Conservation (phyloP, 176 grass and related monocot species). For the Eleusine coracana region DNA sequence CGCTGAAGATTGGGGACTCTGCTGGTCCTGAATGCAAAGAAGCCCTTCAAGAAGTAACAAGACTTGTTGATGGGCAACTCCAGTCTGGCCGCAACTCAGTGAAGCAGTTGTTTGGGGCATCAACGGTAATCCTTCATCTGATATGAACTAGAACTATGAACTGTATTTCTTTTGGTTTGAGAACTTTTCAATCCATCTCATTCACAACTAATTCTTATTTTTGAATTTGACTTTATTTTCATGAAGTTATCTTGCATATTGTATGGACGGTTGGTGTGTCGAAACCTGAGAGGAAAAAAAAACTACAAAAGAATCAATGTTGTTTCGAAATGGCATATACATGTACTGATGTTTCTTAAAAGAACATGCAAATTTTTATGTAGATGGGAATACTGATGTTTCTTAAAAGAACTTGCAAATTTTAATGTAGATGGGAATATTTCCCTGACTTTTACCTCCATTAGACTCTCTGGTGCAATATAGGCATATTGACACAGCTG, state of each 20-base stretch:
- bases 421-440: conserved; percentile 14
- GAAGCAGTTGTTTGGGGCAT: conserved; percentile 79
- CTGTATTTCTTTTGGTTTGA: conserved; percentile 35
- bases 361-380: conserved; percentile 1
- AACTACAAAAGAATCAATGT: neutral
- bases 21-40: conserved; percentile 95
- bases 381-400: conserved; percentile 7
- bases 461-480: neutral
- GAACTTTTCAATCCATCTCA: neutral
- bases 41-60: conserved; percentile 86
- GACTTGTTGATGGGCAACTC: conserved; percentile 72
- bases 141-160: conserved; percentile 25
- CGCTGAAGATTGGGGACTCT: conserved; percentile 76
- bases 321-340: conserved; percentile 11
- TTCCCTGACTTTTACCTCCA: conserved; percentile 4
- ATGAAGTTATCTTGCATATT: neutral
- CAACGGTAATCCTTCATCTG: conserved; percentile 46
- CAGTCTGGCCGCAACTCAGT: conserved; percentile 55
- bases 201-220: neutral
- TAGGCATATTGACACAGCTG: conserved; percentile 6
- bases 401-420: conserved; percentile 4
- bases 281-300: neutral
- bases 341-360: conserved; percentile 8
- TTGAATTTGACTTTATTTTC: neutral
- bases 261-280: neutral